A percentile compares a stretch with the other conserved stretches of the same genome.
phyloP scores from a whole-genome alignment of 345 rosid genomes.

The Clarkia xantiana region DNA sequence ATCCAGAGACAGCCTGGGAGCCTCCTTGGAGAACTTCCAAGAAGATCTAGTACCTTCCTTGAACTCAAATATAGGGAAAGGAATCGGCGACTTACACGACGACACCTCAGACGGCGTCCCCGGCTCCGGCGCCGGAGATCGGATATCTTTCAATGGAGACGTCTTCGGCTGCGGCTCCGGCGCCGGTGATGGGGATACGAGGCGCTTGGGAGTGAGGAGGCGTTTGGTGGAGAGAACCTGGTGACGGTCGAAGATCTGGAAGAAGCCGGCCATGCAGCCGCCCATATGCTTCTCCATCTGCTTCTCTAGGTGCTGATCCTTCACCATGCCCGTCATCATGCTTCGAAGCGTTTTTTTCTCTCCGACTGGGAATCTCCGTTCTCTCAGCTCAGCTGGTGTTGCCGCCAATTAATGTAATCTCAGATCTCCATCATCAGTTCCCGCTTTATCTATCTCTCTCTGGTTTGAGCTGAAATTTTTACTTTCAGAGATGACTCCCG shows the following conservation, averaged over 20 bases:
- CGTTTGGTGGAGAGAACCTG: constrained; percentile 56
- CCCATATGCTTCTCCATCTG: constrained; percentile 49
- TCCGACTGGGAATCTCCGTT: neutral
- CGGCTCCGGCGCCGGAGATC: constrained; percentile 27
- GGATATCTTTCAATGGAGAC: constrained; percentile 20
- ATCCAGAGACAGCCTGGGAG: constrained; percentile 94
- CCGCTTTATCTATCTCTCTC: constrained; percentile 1
- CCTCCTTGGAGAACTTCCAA: constrained; percentile 80
- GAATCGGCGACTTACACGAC: constrained; percentile 23
- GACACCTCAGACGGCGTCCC: constrained; percentile 16
- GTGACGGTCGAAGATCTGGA: constrained; percentile 87
- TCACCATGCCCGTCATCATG: constrained; percentile 33
- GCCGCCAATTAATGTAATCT: neutral
- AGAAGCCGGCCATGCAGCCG: constrained; percentile 96
- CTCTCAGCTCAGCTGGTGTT: neutral
- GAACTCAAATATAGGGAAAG: constrained; percentile 38
- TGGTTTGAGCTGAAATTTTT: constrained; percentile 6
- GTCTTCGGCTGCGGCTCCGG: constrained; percentile 25
- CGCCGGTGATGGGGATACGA: constrained; percentile 21
- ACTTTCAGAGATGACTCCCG: constrained; percentile 14
- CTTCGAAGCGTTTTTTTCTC: neutral
- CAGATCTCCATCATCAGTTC: constrained; percentile 14
- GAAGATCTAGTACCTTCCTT: constrained; percentile 45
- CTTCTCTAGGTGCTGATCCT: constrained; percentile 42
- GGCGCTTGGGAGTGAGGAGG: constrained; percentile 42